Evolutionary conservation across 2,329 filamentous ascomycete genomes (phyloP), one percentile per base, ranked within the genome.

Genomic region (Trichoderma sp.): DNA sequence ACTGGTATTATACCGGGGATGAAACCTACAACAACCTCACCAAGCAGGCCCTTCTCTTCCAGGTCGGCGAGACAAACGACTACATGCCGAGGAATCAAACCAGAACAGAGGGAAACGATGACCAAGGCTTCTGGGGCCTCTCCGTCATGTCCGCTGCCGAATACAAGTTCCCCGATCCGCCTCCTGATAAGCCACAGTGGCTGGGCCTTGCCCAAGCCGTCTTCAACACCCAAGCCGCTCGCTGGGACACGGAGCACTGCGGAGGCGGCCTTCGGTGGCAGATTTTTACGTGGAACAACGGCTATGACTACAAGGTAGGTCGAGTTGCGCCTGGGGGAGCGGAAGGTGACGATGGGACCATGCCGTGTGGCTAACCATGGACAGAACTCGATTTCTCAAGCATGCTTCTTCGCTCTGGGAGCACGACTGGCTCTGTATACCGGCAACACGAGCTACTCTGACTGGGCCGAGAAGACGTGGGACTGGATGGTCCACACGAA

Each of bases 1-100:
- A 95, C 75, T 96, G 91, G 90, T 90, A 88, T 73, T 91, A 92
- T 74, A 94, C 91, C 0, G 88, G 88, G 21, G 90, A 94, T 72
- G 78, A 82, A 4, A 82, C 83, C 41, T 95, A 90, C 78, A 93
- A 93, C 73, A 79, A 87, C 17, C 78, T 91, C 48, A 85, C 86
- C 17, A 83, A 82, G 43, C 81, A 90, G 68, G 92, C 85, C 14
- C 82, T 96, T 70, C 81, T 93, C 54, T 88, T 85, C 74, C 92
- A 96, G 76, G 86, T 89, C 61, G 91, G 91, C 62, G 82, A 85
- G 2, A 82, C 90, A 72, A 80, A 86, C 65, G 88, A 94, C 73
- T 95, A 90, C 74, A 93, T 94, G 87, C 90, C 92, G 5, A 81
- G 83, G 1, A 90, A 90, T 71, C 88, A 90, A 76, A 90, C 87